phyloP scores from a whole-genome alignment of 768 basidiomycete species.

The Panaeolus cyanescens region DNA sequence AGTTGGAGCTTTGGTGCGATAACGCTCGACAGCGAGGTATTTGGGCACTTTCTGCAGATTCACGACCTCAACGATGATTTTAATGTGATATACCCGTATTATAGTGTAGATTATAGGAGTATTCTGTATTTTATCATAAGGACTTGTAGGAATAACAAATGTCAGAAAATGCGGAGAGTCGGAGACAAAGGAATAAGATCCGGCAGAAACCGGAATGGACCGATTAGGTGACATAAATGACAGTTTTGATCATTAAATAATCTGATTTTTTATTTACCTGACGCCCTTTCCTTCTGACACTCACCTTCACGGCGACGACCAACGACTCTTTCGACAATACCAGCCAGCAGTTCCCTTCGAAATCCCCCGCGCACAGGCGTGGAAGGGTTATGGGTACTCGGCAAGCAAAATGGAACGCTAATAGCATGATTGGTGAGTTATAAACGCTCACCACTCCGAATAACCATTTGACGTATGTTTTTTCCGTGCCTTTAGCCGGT shows the following conservation, averaged over 20 bases:
- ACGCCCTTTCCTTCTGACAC: neutral
- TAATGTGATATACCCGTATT: conserved; percentile 2
- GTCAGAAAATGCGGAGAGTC: neutral
- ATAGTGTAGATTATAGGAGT: neutral
- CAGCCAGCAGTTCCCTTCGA: conserved; percentile 21
- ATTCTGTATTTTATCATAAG: neutral
- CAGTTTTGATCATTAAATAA: conserved; percentile 2
- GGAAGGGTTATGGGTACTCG: conserved; percentile 61
- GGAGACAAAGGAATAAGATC: conserved; percentile 3
- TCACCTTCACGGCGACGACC: conserved; percentile 16
- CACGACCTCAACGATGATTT: conserved; percentile 5
- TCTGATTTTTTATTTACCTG: too few relatives aligned
- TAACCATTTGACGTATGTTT: conserved; percentile 8
- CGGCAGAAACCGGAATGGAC: conserved; percentile 22
- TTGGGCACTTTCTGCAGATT: conserved; percentile 30
- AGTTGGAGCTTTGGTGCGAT: conserved; percentile 39
- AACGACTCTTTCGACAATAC: conserved; percentile 32
- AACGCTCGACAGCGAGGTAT: conserved; percentile 28
- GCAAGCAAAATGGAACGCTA: conserved; percentile 63
- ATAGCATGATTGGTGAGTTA: conserved; percentile 79
- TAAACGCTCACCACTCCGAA: neutral
- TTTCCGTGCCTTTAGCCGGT: conserved; percentile 58
- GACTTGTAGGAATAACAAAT: neutral
- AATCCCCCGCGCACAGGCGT: conserved; percentile 58
- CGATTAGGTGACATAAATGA: neutral